Conservation (phyloP, 2,329 filamentous ascomycete species). For the Zymoseptoria passerinii region DNA sequence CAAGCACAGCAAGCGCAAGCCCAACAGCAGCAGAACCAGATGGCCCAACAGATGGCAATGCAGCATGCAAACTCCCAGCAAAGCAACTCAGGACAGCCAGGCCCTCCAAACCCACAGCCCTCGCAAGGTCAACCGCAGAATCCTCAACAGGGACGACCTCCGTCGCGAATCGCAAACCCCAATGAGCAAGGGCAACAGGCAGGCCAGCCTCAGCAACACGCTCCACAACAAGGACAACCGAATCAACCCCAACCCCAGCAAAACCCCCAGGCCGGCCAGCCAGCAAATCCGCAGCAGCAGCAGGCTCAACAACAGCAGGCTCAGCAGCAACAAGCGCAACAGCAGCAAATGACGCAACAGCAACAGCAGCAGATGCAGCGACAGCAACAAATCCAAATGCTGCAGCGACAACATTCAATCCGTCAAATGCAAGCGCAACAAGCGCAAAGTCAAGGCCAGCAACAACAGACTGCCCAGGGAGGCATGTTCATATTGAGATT, state of each 20-base stretch:
- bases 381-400: constrained; percentile 22
- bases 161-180: constrained; percentile 31
- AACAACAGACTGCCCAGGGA: constrained; percentile 16
- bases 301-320: constrained; percentile 20
- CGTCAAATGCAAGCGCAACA: constrained; percentile 22
- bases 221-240: constrained; percentile 26
- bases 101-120: constrained; percentile 33
- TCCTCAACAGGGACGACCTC: constrained; percentile 33
- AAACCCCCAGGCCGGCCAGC: constrained; percentile 33
- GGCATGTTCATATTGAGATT: constrained; percentile 45
- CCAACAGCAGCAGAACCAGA: constrained; percentile 33
- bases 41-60: constrained; percentile 36
- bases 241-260: constrained; percentile 28
- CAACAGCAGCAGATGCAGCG: constrained; percentile 16
- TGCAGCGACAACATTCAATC: constrained; percentile 23
- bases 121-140: constrained; percentile 30
- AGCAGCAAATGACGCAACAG: constrained; percentile 16
- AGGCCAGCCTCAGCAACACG: constrained; percentile 23
- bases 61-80: constrained; percentile 42
- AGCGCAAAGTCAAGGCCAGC: constrained; percentile 25
- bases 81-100: constrained; percentile 41
- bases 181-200: constrained; percentile 26
- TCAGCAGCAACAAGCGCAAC: constrained; percentile 38
- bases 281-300: constrained; percentile 7
- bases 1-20: constrained; percentile 31